A percentile compares a stretch with the other conserved stretches of the same genome.
These are phyloP conservation scores for Pyricularia sp. DNA, from an alignment of 2,329 filamentous ascomycete genomes.

Conservation along the genomic window DNA sequence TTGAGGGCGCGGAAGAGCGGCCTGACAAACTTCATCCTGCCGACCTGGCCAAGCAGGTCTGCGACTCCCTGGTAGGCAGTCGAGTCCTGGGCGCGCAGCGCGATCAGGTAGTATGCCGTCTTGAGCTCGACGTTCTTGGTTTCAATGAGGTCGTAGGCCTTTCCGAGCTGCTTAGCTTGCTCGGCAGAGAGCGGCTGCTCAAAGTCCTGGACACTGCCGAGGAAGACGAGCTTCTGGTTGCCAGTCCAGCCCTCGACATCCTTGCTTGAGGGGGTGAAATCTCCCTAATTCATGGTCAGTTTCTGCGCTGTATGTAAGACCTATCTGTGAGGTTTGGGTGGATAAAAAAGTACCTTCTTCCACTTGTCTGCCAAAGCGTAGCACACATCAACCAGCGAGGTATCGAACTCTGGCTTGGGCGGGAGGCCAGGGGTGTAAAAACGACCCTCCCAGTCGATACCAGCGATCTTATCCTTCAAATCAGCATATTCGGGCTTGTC, in stretches of 20 bases:
- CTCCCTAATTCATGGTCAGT: constrained; percentile 13
- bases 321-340: constrained; percentile 12
- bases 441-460: constrained; percentile 81
- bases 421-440: constrained; percentile 87
- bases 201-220: constrained; percentile 68
- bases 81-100: constrained; percentile 63
- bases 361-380: constrained; percentile 77
- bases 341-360: constrained; percentile 43
- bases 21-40: constrained; percentile 94
- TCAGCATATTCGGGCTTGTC: constrained; percentile 51
- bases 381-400: constrained; percentile 74
- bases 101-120: constrained; percentile 69
- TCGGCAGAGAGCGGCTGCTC: constrained; percentile 51
- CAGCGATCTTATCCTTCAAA: constrained; percentile 53
- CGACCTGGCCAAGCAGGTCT: constrained; percentile 69
- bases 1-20: constrained; percentile 72
- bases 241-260: constrained; percentile 71
- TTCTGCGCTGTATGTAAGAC: not conserved
- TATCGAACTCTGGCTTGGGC: constrained; percentile 86
- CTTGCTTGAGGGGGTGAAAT: constrained; percentile 52
- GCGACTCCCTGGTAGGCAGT: constrained; percentile 62
- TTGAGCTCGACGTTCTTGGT: constrained; percentile 83
- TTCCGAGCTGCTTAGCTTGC: constrained; percentile 63
- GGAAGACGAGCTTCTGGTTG: constrained; percentile 86
- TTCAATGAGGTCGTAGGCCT: constrained; percentile 61